phyloP scores from a whole-genome alignment of 2,329 filamentous ascomycete genomes.

The Ophiostoma perfectum region DNA sequence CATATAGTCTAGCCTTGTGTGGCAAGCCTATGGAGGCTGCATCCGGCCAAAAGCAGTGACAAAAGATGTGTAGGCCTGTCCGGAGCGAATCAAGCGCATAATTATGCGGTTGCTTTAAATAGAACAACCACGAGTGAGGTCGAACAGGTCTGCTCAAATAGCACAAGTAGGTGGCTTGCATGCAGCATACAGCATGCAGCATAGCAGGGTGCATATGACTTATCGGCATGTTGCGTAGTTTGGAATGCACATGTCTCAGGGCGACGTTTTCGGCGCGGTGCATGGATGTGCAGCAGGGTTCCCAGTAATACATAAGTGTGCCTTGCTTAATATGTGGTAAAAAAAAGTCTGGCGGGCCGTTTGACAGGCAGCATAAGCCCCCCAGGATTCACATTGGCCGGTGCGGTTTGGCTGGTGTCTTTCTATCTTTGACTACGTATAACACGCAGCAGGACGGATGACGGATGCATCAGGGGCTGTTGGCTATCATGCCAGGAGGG shows the following conservation, averaged over 20 bases:
- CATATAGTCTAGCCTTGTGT: background rate
- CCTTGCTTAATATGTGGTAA: too few species aligned
- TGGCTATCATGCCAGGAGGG: background rate
- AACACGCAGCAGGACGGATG: background rate
- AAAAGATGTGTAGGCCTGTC: background rate
- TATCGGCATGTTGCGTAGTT: background rate
- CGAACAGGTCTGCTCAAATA: background rate
- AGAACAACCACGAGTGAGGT: background rate
- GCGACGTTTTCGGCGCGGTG: background rate
- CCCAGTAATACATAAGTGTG: background rate
- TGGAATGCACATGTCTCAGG: background rate
- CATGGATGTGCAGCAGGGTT: background rate
- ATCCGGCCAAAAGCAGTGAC: background rate
- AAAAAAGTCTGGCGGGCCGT: background rate
- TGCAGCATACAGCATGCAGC: too few species aligned
- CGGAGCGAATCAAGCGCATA: background rate
- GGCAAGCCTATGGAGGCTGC: background rate
- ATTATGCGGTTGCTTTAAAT: background rate
- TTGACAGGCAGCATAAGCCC: background rate
- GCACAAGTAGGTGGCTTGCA: too few species aligned
- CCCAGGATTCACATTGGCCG: too few species aligned
- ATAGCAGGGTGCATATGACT: background rate
- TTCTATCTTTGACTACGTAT: background rate
- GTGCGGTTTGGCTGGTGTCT: too few species aligned
- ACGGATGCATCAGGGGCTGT: slow-evolving; percentile 2